Evolutionary conservation across 805 yeast species (phyloP).

Genomic region (Kodamaea hsintzibuensis): DNA sequence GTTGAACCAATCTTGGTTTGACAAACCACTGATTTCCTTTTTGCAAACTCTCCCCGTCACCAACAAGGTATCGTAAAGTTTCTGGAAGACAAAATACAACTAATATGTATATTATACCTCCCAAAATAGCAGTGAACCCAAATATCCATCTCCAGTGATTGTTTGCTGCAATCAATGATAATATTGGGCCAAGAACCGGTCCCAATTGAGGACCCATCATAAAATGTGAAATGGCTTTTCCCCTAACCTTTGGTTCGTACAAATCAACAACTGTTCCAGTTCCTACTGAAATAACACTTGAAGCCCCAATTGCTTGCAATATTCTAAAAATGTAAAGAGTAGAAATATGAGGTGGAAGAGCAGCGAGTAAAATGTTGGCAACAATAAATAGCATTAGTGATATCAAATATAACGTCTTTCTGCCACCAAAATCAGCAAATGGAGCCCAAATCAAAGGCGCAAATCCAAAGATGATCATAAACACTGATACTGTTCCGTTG

Average conservation of each 20-base stretch:
- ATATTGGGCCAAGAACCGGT: constrained; percentile 38
- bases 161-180: constrained; percentile 26
- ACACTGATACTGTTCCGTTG: constrained; percentile 58
- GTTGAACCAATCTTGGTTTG: constrained; percentile 29
- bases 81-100: constrained; percentile 39
- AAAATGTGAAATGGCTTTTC: constrained; percentile 31
- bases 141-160: constrained; percentile 38
- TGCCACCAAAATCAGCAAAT: constrained; percentile 55
- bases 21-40: constrained; percentile 21
- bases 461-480: constrained; percentile 56
- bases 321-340: constrained; percentile 32
- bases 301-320: constrained; percentile 40
- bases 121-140: constrained; percentile 32
- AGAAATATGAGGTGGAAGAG: constrained; percentile 30
- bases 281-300: constrained; percentile 38
- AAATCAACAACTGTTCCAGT: constrained; percentile 39
- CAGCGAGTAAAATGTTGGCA: constrained; percentile 31
- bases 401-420: constrained; percentile 29
- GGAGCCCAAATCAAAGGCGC: constrained; percentile 60
- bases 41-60: constrained; percentile 29
- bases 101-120: constrained; percentile 22
- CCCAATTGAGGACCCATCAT: constrained; percentile 44
- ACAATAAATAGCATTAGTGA: constrained; percentile 28
- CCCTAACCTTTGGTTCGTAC: constrained; percentile 31
- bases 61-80: constrained; percentile 39